phyloP scores from a whole-genome alignment of 2,329 filamentous ascomycete species.

The Hypoxylon sp. region DNA sequence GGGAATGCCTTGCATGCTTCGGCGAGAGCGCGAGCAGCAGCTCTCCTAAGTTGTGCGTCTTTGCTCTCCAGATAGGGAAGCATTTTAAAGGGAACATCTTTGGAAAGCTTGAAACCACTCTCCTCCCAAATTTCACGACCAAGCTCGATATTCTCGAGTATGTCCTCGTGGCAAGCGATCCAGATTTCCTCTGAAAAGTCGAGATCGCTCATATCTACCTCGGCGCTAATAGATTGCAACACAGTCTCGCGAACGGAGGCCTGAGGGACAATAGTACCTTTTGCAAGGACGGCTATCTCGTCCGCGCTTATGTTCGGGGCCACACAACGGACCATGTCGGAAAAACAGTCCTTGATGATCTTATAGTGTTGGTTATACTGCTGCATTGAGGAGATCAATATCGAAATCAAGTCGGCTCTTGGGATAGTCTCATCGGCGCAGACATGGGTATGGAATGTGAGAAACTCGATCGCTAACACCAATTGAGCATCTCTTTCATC shows the following conservation, averaged over 20 bases:
- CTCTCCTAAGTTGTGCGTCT: slow-evolving; percentile 84
- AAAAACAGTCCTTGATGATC: slow-evolving; percentile 90
- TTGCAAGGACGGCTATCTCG: slow-evolving; percentile 82
- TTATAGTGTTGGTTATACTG: slow-evolving; percentile 94
- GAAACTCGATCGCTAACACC: slow-evolving; percentile 86
- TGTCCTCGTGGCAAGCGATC: slow-evolving; percentile 92
- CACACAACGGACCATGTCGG: slow-evolving; percentile 86
- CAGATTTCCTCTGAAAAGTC: slow-evolving; percentile 91
- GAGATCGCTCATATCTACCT: slow-evolving; percentile 91
- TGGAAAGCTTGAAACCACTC: slow-evolving; percentile 79
- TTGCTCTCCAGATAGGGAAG: slow-evolving; percentile 83
- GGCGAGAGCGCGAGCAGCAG: slow-evolving; percentile 84
- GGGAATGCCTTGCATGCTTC: slow-evolving; percentile 75
- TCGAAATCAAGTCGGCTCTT: slow-evolving; percentile 77
- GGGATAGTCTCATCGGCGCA: slow-evolving; percentile 83
- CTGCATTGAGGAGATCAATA: slow-evolving; percentile 86
- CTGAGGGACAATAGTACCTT: slow-evolving; percentile 83
- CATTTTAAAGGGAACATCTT: slow-evolving; percentile 74
- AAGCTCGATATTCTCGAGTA: slow-evolving; percentile 86
- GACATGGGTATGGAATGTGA: slow-evolving; percentile 87
- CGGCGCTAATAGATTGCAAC: slow-evolving; percentile 89
- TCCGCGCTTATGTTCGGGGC: slow-evolving; percentile 80
- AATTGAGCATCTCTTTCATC: slow-evolving; percentile 93
- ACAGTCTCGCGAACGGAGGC: slow-evolving; percentile 84
- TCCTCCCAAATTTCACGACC: slow-evolving; percentile 95